Conservation (phyloP, 2,329 filamentous ascomycete species). For the Penicillium sp. region DNA sequence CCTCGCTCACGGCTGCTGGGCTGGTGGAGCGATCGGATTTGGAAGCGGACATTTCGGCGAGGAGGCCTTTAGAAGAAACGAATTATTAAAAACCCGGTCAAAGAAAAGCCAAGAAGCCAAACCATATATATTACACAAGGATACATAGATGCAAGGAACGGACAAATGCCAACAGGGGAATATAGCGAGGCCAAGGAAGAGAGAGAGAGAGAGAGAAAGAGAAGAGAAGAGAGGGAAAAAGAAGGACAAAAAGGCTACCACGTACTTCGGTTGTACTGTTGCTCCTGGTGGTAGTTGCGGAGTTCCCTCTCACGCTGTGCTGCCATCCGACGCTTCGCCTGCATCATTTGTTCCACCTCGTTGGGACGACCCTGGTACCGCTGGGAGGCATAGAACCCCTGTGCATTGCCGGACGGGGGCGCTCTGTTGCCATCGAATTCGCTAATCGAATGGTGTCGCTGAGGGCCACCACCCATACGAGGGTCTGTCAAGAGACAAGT, state of each 20-base stretch:
- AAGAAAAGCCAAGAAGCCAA: conserved; percentile 27
- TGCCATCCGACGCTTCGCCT: conserved; percentile 98
- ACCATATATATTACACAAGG: conserved; percentile 46
- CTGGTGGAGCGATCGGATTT: conserved; percentile 87
- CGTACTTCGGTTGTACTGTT: conserved; percentile 99
- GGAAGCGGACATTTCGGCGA: conserved; percentile 68
- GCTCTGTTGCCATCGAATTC: conserved; percentile 78
- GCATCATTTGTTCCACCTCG: conserved; percentile 98
- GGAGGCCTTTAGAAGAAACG: conserved; percentile 55
- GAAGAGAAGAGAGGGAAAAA: conserved; percentile 28
- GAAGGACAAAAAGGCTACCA: conserved; percentile 43
- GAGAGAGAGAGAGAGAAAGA: conserved; percentile 30
- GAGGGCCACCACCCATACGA: conserved; percentile 64
- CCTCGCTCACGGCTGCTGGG: conserved; percentile 85
- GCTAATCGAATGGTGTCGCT: conserved; percentile 80
- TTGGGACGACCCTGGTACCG: conserved; percentile 84
- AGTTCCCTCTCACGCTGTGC: conserved; percentile 98
- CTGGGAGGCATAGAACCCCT: conserved; percentile 93
- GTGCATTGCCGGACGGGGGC: conserved; percentile 74
- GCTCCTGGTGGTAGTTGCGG: conserved; percentile 99
- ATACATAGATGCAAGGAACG: conserved; percentile 44
- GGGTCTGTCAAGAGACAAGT: conserved; percentile 58
- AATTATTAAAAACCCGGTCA: conserved; percentile 42
- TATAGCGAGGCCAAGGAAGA: conserved; percentile 38
- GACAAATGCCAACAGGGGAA: conserved; percentile 24